These are phyloP conservation scores for Brassica carinata DNA, from an alignment of 345 rosid species.

Conservation along the genomic window DNA sequence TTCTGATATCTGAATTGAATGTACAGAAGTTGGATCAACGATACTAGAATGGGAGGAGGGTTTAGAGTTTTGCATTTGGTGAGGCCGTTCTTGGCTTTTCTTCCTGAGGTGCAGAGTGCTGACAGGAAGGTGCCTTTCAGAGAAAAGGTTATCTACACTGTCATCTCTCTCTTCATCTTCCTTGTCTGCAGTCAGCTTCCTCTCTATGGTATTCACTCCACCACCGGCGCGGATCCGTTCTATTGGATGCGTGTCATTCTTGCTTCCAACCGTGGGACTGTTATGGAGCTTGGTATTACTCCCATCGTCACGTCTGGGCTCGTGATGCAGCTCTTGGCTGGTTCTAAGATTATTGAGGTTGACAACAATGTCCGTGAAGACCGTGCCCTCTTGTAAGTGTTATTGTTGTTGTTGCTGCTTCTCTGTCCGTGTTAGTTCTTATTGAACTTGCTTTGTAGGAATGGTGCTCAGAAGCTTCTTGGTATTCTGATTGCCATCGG, in stretches of 20 bases:
- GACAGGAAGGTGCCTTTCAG: constrained; percentile 70
- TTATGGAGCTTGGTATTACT: constrained; percentile 78
- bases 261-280: constrained; percentile 76
- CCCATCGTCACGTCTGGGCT: constrained; percentile 74
- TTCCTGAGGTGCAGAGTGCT: constrained; percentile 68
- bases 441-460: constrained; percentile 44
- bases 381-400: constrained; percentile 64
- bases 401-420: neutral
- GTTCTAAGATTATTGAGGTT: constrained; percentile 77
- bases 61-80: constrained; percentile 68
- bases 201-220: constrained; percentile 71
- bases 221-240: constrained; percentile 72
- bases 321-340: constrained; percentile 72
- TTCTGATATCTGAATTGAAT: neutral
- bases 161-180: constrained; percentile 62
- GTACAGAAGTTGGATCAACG: constrained; percentile 20
- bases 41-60: constrained; percentile 65
- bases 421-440: neutral
- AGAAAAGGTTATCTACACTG: constrained; percentile 65
- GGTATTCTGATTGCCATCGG: constrained; percentile 79
- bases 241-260: constrained; percentile 85
- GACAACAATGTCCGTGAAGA: constrained; percentile 78
- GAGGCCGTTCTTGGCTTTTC: constrained; percentile 60
- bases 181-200: constrained; percentile 79
- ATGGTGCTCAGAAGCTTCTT: constrained; percentile 82